These are phyloP conservation scores for Aspergillus sp. DNA, from an alignment of 2,329 filamentous ascomycete species.

Conservation along the genomic window DNA sequence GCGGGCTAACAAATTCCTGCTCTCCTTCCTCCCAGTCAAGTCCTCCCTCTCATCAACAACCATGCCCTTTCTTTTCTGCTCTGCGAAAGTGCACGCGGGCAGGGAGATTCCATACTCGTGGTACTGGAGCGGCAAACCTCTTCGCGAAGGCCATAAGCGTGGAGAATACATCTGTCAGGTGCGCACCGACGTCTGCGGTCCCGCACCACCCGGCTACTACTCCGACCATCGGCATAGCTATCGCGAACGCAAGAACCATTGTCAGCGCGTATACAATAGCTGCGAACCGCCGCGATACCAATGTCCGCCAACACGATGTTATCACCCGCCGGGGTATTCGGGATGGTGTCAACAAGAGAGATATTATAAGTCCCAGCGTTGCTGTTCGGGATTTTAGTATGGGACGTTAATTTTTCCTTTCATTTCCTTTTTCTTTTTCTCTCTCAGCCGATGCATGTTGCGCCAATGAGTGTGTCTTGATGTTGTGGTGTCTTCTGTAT, in stretches of 20 bases:
- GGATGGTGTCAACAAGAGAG: neutral
- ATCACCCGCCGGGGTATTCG: neutral
- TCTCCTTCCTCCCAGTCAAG: neutral
- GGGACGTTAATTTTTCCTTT: too few relatives aligned
- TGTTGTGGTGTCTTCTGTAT: neutral
- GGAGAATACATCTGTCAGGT: conserved; percentile 19
- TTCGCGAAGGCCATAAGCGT: conserved; percentile 15
- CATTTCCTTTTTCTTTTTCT: neutral
- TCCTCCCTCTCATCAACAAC: too few relatives aligned
- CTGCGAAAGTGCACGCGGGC: neutral
- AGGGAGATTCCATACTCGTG: conserved; percentile 21
- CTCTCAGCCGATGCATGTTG: neutral
- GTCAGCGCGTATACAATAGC: neutral
- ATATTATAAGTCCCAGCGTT: neutral
- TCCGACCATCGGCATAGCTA: neutral
- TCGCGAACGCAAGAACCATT: neutral
- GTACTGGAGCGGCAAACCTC: conserved; percentile 26
- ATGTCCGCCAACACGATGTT: neutral
- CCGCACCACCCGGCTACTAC: neutral
- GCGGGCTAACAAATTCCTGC: neutral
- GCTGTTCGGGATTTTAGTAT: neutral
- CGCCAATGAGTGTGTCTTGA: neutral
- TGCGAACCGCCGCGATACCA: neutral
- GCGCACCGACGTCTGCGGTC: neutral
- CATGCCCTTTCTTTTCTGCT: conserved; percentile 11